Conservation (phyloP, 73 alveolate genomes). For the Uronychia setigera region DNA sequence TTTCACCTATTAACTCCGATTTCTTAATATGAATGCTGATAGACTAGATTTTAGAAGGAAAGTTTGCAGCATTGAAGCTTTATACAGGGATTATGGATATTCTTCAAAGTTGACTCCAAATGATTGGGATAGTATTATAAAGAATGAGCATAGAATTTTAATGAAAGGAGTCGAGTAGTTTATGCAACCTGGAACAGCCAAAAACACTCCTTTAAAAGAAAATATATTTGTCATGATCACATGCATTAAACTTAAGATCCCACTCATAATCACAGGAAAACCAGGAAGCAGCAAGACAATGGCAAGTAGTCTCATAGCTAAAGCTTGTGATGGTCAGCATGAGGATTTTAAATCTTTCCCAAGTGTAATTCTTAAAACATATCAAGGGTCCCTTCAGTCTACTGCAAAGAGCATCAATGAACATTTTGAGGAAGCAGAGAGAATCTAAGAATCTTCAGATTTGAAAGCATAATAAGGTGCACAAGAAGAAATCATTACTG, state of each 20-base stretch:
- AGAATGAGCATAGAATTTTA: neutral
- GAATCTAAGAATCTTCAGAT: conserved; percentile 3
- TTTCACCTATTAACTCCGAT: neutral
- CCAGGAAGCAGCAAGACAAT: conserved; percentile 87
- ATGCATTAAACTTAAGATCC: conserved; percentile 73
- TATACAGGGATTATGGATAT: neutral
- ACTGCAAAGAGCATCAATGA: conserved; percentile 45
- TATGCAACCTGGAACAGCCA: conserved; percentile 65
- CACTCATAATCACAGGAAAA: conserved; percentile 80
- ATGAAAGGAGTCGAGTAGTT: neutral
- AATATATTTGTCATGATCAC: conserved; percentile 73
- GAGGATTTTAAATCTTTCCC: conserved; percentile 39
- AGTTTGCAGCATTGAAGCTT: too few species aligned
- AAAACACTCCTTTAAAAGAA: conserved; percentile 66
- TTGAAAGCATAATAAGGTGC: conserved; percentile 20
- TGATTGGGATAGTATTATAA: neutral
- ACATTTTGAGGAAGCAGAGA: conserved; percentile 24
- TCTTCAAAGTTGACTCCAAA: neutral
- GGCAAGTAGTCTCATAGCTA: conserved; percentile 66
- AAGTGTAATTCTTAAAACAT: conserved; percentile 19
- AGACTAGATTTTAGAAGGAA: neutral
- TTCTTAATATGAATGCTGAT: neutral
- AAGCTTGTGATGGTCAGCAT: conserved; percentile 66
- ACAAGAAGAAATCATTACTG: conserved; percentile 32
- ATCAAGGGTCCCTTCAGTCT: conserved; percentile 38